Evolutionary conservation across 176 grass and related monocot genomes (phyloP).

Genomic region (Rhynchospora pubera): DNA sequence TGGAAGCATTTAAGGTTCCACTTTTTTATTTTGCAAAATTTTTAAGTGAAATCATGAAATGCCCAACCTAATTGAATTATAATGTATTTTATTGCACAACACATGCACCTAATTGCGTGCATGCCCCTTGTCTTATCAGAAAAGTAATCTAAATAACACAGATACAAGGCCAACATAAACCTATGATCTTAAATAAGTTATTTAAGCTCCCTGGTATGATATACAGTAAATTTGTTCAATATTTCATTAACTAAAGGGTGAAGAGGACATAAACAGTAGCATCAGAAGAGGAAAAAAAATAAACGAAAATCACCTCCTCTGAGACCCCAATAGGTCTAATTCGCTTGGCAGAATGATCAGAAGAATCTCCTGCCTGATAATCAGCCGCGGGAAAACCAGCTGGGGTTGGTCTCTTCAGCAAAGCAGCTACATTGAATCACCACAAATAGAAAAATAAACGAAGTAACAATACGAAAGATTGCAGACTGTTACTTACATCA

Average conservation of each 20-base stretch:
- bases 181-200: neutral
- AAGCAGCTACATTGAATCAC: slow-evolving; percentile 36
- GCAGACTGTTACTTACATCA: neutral
- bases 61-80: neutral
- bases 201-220: neutral
- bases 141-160: slow-evolving; percentile 6
- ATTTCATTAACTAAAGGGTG: neutral
- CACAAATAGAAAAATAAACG: neutral
- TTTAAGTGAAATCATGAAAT: neutral
- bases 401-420: slow-evolving; percentile 83
- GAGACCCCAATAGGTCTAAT: slow-evolving; percentile 83
- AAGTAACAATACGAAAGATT: slow-evolving; percentile 5
- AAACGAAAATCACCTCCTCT: slow-evolving; percentile 52
- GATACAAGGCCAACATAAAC: neutral
- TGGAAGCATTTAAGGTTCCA: neutral
- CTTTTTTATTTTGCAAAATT: neutral
- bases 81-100: neutral
- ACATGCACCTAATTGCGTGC: neutral
- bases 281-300: neutral
- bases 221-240: neutral
- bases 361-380: slow-evolving; percentile 75
- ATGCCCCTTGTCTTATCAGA: neutral
- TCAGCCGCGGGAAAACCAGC: slow-evolving; percentile 62
- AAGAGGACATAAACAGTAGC: neutral
- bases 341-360: slow-evolving; percentile 82